Evolutionary conservation across 1,284 basidiomycete species (phyloP).

Genomic region (Inonotus obliquus): DNA sequence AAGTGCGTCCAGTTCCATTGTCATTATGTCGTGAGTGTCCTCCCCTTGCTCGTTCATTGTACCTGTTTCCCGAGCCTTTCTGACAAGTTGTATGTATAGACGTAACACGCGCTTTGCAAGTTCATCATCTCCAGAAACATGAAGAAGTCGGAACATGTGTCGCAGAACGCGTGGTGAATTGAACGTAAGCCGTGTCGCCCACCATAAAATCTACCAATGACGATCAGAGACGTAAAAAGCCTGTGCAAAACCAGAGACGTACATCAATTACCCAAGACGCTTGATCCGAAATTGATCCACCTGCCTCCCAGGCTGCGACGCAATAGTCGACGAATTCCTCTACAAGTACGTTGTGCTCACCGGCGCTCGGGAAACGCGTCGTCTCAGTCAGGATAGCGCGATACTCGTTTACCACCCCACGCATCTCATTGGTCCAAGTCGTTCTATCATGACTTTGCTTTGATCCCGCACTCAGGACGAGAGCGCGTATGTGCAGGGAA

Average conservation of each 20-base stretch:
- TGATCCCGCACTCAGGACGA: conserved; percentile 43
- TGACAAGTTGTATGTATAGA: conserved; percentile 81
- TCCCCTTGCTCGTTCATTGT: conserved; percentile 22
- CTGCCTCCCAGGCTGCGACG: conserved; percentile 77
- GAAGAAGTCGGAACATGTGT: conserved; percentile 73
- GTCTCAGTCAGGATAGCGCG: conserved; percentile 58
- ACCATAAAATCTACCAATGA: conserved; percentile 70
- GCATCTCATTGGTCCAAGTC: conserved; percentile 61
- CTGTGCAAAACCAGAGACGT: conserved; percentile 27
- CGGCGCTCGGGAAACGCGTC: conserved; percentile 81
- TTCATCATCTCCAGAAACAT: conserved; percentile 55
- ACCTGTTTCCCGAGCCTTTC: conserved; percentile 68
- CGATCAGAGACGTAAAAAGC: conserved; percentile 14
- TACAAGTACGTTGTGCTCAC: conserved; percentile 75
- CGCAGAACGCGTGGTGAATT: conserved; percentile 82
- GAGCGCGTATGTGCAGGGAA: conserved; percentile 66
- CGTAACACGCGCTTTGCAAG: conserved; percentile 75
- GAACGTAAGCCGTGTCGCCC: conserved; percentile 88
- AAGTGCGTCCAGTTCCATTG: conserved; percentile 36
- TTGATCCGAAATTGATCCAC: conserved; percentile 53
- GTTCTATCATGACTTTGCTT: conserved; percentile 33
- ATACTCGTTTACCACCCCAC: conserved; percentile 64
- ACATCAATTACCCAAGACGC: conserved; percentile 74
- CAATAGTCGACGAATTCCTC: conserved; percentile 82
- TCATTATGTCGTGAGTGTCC: conserved; percentile 19